Percentiles rank a stretch among this genome's conserved stretches.
Evolutionary conservation across 306 rosid genomes (phyloP).

Genomic region (Vigna unguiculata): DNA sequence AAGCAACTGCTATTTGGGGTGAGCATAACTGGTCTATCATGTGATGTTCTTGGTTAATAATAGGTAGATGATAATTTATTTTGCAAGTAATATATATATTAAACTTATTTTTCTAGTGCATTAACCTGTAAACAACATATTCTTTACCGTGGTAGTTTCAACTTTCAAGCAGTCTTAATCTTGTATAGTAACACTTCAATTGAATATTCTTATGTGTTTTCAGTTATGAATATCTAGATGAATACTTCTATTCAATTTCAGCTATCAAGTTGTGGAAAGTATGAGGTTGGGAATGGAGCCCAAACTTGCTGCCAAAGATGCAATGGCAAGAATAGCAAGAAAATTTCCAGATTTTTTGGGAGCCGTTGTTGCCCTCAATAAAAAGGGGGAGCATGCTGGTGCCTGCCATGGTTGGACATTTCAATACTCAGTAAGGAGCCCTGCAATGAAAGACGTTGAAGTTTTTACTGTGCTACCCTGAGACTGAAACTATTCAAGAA

Average conservation of each 20-base stretch:
- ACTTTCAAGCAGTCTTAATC: constrained; percentile 15
- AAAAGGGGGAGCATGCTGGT: constrained; percentile 83
- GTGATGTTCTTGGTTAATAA: constrained; percentile 5
- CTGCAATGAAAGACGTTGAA: constrained; percentile 73
- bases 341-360: constrained; percentile 83
- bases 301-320: constrained; percentile 78
- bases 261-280: constrained; percentile 98
- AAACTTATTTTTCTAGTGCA: constrained; percentile 5
- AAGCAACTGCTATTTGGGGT: not conserved
- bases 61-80: constrained; percentile 6
- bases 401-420: constrained; percentile 98
- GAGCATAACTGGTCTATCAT: constrained; percentile 20
- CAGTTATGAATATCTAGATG: constrained; percentile 17
- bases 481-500: constrained; percentile 12
- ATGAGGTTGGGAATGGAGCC: constrained; percentile 96
- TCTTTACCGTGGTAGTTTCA: not conserved
- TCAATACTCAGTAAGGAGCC: constrained; percentile 82
- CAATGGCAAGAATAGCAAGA: constrained; percentile 72
- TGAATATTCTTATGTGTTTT: not conserved
- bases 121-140: not conserved
- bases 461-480: constrained; percentile 81
- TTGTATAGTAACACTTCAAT: not conserved
- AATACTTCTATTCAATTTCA: constrained; percentile 49
- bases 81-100: constrained; percentile 12
- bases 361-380: constrained; percentile 80